phyloP scores from a whole-genome alignment of 148 eudicot genomes.

The Drosera capensis region DNA sequence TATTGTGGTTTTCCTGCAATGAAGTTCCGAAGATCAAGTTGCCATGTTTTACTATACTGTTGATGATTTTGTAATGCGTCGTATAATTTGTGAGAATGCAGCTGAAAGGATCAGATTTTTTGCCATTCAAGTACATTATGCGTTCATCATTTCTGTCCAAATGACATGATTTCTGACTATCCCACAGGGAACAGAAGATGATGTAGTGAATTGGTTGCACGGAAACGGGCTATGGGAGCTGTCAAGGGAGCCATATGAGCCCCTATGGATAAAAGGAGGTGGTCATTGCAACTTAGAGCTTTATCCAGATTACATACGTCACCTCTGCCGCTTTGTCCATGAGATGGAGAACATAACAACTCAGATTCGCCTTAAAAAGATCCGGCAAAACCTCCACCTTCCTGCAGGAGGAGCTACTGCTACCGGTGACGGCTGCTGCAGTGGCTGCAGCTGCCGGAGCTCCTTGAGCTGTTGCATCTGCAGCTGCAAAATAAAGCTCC shows the following conservation, averaged over 20 bases:
- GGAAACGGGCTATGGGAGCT: conserved; percentile 83
- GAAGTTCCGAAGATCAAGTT: too few species aligned
- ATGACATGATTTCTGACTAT: neutral
- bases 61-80: too few species aligned
- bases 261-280: conserved; percentile 97
- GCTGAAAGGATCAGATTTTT: too few species aligned
- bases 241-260: conserved; percentile 84
- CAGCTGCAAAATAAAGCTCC: conserved; percentile 26
- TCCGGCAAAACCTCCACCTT: conserved; percentile 30
- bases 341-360: conserved; percentile 89
- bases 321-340: conserved; percentile 65
- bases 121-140: neutral
- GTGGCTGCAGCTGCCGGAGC: conserved; percentile 22
- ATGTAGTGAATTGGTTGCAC: conserved; percentile 85
- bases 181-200: conserved; percentile 90
- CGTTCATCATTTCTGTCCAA: neutral
- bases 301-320: conserved; percentile 92
- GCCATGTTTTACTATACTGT: too few species aligned
- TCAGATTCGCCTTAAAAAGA: conserved; percentile 48
- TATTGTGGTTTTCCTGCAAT: too few species aligned
- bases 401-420: neutral
- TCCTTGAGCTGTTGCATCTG: conserved; percentile 28
- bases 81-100: too few species aligned
- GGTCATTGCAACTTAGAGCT: conserved; percentile 98
- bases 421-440: neutral